Evolutionary conservation across 2,329 filamentous ascomycete species (phyloP).

Genomic region (Aureobasidium pullulans): DNA sequence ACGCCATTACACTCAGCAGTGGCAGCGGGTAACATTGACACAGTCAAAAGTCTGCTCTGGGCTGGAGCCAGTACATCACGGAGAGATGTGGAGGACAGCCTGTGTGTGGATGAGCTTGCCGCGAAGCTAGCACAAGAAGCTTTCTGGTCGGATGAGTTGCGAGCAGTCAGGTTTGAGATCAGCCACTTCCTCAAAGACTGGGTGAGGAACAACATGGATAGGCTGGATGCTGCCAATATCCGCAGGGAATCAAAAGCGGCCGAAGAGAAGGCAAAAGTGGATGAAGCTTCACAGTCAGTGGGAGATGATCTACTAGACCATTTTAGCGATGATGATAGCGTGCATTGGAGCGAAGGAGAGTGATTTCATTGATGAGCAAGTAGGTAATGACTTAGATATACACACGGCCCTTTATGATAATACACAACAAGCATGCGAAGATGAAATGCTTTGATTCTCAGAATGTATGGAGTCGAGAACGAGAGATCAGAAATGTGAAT

Average conservation of each 20-base stretch:
- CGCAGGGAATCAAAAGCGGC: background rate
- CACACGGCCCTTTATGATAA: background rate
- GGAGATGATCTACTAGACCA: conserved; percentile 1
- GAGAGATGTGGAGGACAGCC: background rate
- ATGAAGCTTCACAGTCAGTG: background rate
- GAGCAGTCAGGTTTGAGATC: conserved; percentile 4
- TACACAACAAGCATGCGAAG: background rate
- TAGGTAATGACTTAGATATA: background rate
- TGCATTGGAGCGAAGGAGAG: conserved; percentile 9
- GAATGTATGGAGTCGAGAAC: background rate
- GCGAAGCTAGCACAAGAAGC: conserved; percentile 6
- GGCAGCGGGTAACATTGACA: conserved; percentile 1
- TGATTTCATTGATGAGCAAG: background rate
- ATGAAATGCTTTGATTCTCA: background rate
- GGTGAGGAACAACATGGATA: conserved; percentile 4
- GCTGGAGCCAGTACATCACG: background rate
- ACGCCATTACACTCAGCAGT: background rate
- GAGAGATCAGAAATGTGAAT: background rate
- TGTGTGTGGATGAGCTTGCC: conserved; percentile 6
- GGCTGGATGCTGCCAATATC: conserved; percentile 3
- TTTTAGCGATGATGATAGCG: conserved; percentile 6
- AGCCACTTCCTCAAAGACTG: background rate
- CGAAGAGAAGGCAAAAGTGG: background rate
- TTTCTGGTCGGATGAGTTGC: background rate
- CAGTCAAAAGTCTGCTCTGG: conserved; percentile 5